Evolutionary conservation across 1,284 basidiomycete genomes (phyloP), one percentile per base, ranked within the genome.

Genomic region (Phylloporus sp.): DNA sequence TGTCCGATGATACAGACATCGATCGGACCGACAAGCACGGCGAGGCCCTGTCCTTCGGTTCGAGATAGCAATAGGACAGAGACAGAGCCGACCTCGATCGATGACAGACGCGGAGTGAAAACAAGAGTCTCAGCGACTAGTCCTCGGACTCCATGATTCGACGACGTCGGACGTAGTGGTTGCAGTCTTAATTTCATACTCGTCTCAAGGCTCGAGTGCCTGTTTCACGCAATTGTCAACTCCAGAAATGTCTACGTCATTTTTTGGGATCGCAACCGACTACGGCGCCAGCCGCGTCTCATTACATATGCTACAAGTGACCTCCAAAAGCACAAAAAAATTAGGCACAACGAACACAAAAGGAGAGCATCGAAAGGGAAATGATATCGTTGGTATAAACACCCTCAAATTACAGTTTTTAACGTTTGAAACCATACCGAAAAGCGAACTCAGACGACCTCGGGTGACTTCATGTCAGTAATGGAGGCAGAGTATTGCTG

Each of bases 401-500:
- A 32, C 27, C 20, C 19, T 65, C 59, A 47, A 66, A 45, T 59
- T 70, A 67, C 68, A 59, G 60, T 37, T 53, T 64, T 62, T 49
- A 17, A 47, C 37, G 45, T 43, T 68, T 57, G 56, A 25, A 4
- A 61, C 53, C 25, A 43, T 47, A 41, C 35, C 35, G 32, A 32
- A 20, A 58, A 23, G 4, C 35, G 11, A 11, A 12, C 27, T 67
- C 37, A 75, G 23, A 75, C 76, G 25, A 72, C 74, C 7, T 75
- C 60, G 37, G 74, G 73, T n/a, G 66, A 65, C 52, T 75, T 75
- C 37, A 68, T 0, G 2, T 75, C 74, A n/a, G 62, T 32, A 10
- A 37, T 68, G 19, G 64, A 62, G 1, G 74, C 66, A 57, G 76
- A 78, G 57, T 72, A 78, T 56, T 75, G 68, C 65, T 71, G 5